phyloP scores from a whole-genome alignment of 2,329 filamentous ascomycete species.

The Trichoderma koningiopsis region DNA sequence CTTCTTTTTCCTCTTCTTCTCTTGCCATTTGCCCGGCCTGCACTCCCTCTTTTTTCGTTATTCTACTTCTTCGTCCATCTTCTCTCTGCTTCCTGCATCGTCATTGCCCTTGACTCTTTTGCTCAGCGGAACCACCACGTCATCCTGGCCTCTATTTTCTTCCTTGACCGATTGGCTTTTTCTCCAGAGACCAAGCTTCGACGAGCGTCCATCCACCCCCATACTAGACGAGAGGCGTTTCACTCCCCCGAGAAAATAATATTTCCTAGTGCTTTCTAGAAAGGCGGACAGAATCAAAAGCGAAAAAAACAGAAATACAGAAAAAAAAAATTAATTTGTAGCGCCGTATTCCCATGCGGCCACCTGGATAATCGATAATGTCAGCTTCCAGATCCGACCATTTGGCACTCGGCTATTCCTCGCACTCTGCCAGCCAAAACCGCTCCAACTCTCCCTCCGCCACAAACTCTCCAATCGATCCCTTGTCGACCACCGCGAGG shows the following conservation, averaged over 20 bases:
- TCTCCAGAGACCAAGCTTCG: conserved; percentile 15
- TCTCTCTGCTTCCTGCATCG: neutral
- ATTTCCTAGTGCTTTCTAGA: conserved; percentile 16
- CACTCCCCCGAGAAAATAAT: conserved; percentile 13
- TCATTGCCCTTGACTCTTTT: conserved; percentile 15
- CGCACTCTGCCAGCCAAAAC: conserved; percentile 64
- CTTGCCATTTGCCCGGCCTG: conserved; percentile 8
- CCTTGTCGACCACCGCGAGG: conserved; percentile 64
- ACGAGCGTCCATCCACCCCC: conserved; percentile 18
- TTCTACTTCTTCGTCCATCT: neutral
- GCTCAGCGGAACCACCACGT: conserved; percentile 20
- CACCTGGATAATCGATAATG: conserved; percentile 84
- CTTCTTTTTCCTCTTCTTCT: conserved; percentile 26
- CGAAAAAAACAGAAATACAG: neutral
- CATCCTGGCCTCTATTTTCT: conserved; percentile 18
- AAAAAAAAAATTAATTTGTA: neutral
- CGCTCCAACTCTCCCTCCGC: conserved; percentile 79
- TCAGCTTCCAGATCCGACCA: conserved; percentile 84
- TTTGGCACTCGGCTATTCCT: conserved; percentile 80
- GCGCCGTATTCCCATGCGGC: conserved; percentile 47
- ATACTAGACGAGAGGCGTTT: conserved; percentile 16
- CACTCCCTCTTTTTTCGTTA: conserved; percentile 1
- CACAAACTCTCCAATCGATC: conserved; percentile 78
- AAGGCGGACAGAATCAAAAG: neutral
- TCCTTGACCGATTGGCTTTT: conserved; percentile 25